Evolutionary conservation across 2,329 filamentous ascomycete genomes (phyloP), one percentile per base, ranked within the genome.

Genomic region (Fusarium brevicatenulatum): DNA sequence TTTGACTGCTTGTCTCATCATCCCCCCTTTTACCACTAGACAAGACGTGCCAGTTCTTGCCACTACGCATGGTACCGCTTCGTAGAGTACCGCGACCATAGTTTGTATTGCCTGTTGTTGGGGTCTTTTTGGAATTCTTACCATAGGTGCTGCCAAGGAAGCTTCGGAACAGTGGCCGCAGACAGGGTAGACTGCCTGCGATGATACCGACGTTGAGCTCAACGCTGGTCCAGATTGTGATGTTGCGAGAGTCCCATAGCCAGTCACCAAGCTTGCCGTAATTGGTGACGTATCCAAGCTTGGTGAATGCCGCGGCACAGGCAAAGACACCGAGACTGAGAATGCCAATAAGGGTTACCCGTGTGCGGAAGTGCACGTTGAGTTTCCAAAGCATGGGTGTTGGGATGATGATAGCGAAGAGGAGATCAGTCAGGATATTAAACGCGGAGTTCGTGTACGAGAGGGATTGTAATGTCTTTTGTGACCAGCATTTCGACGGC

Each of bases 201-300:
- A 83, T 75, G 49, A 84, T 81, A 28, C 81, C 82, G 2, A 80
- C 73, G 63, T 83, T 83, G 66, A 75, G 78, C 65, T 82, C 83
- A 59, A 79, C 71, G 3, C 83, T 80, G 8, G 82, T 82, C 85
- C 85, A 86, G 63, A 86, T 83, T 16, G 85, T 86, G 3, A 89
- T 81, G 72, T 85, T 81, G 34, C 83, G 80, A 5, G 79, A 83
- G 65, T 85, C 83, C 84, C 84, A 85, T 1, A 86, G 78, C 68
- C 83, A 83, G 58, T 86, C 83, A 13, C 81, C 81, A 0, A 75
- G 71, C 23, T 80, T 81, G 16, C 83, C 83, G 55, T 85, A 84
- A 57, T 80, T 81, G 19, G 79, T 72, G 7, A 85, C 68, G 63
- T 80, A 83, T 3, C 77, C 78, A 13, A 83, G 72, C 66, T 86